Evolutionary conservation across 2,329 filamentous ascomycete species (phyloP).

Genomic region (Hypoxylon rubiginosum): DNA sequence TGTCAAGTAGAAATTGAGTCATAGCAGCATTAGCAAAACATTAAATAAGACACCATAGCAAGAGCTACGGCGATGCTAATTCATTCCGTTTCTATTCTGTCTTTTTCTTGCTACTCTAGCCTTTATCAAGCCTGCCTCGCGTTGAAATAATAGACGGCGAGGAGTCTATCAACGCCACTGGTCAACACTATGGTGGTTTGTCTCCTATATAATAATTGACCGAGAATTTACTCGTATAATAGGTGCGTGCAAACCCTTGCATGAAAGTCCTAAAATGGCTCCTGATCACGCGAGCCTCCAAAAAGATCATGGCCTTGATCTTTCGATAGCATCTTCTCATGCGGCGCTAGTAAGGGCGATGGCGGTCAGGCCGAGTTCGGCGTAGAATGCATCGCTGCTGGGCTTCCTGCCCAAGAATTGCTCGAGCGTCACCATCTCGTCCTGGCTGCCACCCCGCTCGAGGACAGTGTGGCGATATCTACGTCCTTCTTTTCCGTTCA

Average conservation of each 20-base stretch:
- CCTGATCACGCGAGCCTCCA: not conserved
- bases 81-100: no score
- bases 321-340: slow-evolving; percentile 2
- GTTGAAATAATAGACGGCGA: not conserved
- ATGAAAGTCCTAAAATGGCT: not conserved
- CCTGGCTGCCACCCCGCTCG: slow-evolving; percentile 81
- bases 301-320: not conserved
- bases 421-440: slow-evolving; percentile 84
- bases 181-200: not conserved
- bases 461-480: slow-evolving; percentile 84
- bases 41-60: no score
- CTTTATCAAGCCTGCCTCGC: not conserved
- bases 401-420: slow-evolving; percentile 84
- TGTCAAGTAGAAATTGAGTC: no score
- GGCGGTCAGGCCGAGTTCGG: slow-evolving; percentile 72
- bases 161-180: not conserved
- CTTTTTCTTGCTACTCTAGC: no score
- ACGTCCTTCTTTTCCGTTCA: slow-evolving; percentile 80
- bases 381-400: slow-evolving; percentile 83
- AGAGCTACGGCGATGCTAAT: no score
- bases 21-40: no score
- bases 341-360: slow-evolving; percentile 19
- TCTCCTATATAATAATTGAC: not conserved
- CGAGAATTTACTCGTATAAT: not conserved
- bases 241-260: not conserved